phyloP scores from a whole-genome alignment of 768 basidiomycete species.

The Scleroderma bovista region DNA sequence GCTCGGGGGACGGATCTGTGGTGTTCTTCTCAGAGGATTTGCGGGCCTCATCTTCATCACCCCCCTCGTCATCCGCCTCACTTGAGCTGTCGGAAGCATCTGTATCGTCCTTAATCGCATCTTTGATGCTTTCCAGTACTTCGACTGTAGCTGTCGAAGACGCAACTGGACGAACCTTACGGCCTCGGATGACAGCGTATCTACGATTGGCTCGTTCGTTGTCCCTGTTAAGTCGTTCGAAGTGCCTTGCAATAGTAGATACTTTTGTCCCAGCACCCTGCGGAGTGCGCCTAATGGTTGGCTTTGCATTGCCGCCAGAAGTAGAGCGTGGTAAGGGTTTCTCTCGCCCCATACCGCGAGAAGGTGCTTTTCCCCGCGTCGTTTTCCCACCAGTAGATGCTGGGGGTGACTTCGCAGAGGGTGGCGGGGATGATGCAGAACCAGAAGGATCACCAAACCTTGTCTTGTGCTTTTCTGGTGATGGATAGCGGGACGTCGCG shows the following conservation, averaged over 20 bases:
- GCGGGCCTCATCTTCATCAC: slow-evolving; percentile 47
- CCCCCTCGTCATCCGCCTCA: slow-evolving; percentile 66
- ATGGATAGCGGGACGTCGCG: slow-evolving; percentile 56
- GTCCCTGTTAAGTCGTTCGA: slow-evolving; percentile 77
- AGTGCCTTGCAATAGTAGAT: slow-evolving; percentile 84
- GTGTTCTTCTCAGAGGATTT: slow-evolving; percentile 21
- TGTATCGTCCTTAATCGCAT: slow-evolving; percentile 85
- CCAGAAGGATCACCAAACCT: slow-evolving; percentile 32
- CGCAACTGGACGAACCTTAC: slow-evolving; percentile 85
- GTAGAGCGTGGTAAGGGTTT: slow-evolving; percentile 38
- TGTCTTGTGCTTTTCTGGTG: slow-evolving; percentile 63
- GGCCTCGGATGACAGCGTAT: slow-evolving; percentile 82
- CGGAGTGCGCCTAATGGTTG: slow-evolving; percentile 50
- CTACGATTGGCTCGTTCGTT: slow-evolving; percentile 69
- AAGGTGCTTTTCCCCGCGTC: slow-evolving; percentile 31
- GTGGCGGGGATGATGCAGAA: slow-evolving; percentile 15
- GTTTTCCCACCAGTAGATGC: slow-evolving; percentile 28
- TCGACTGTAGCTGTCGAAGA: slow-evolving; percentile 85
- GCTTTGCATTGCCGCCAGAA: slow-evolving; percentile 35
- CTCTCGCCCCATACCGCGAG: slow-evolving; percentile 33
- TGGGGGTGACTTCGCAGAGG: slow-evolving; percentile 20
- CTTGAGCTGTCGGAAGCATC: slow-evolving; percentile 63
- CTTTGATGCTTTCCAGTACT: slow-evolving; percentile 83
- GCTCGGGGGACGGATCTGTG: slow-evolving; percentile 28
- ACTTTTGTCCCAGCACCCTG: slow-evolving; percentile 62